Percentiles rank a stretch among this genome's conserved stretches.
Conservation (phyloP, 2,329 filamentous ascomycete genomes). For the Cladorrhinum sp. region DNA sequence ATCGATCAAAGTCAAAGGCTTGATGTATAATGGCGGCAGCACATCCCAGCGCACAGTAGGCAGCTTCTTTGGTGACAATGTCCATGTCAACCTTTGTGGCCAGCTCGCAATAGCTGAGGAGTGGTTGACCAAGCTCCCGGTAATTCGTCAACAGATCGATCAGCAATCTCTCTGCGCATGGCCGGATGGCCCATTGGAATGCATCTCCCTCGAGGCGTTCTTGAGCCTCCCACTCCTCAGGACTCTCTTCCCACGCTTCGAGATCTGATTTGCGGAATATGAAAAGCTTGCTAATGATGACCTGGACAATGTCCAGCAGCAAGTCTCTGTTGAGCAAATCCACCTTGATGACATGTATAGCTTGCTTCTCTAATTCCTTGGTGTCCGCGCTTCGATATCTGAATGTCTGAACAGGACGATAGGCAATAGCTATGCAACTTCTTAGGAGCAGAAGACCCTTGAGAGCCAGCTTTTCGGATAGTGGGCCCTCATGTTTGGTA, state of each 20-base stretch:
- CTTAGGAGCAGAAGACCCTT: slow-evolving; percentile 80
- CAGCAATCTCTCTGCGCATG: slow-evolving; percentile 91
- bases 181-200: slow-evolving; percentile 89
- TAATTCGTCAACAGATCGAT: slow-evolving; percentile 87
- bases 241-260: slow-evolving; percentile 88
- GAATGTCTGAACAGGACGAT: slow-evolving; percentile 76
- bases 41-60: slow-evolving; percentile 90
- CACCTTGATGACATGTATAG: slow-evolving; percentile 66
- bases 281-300: slow-evolving; percentile 83
- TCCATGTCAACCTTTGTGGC: slow-evolving; percentile 65
- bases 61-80: slow-evolving; percentile 83
- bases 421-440: slow-evolving; percentile 80
- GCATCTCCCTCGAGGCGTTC: slow-evolving; percentile 82
- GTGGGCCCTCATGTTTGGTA: slow-evolving; percentile 55
- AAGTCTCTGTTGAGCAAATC: slow-evolving; percentile 74
- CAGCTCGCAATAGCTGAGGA: slow-evolving; percentile 78
- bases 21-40: slow-evolving; percentile 73
- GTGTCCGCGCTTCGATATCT: slow-evolving; percentile 73
- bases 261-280: slow-evolving; percentile 82
- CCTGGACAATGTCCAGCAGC: slow-evolving; percentile 76
- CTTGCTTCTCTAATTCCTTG: slow-evolving; percentile 71
- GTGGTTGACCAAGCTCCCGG: slow-evolving; percentile 74
- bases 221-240: slow-evolving; percentile 90
- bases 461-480: slow-evolving; percentile 76
- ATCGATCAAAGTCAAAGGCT: slow-evolving; percentile 77